Conservation (phyloP, 1,139 yeast genomes). For the Meyerozyma guilliermondii region DNA sequence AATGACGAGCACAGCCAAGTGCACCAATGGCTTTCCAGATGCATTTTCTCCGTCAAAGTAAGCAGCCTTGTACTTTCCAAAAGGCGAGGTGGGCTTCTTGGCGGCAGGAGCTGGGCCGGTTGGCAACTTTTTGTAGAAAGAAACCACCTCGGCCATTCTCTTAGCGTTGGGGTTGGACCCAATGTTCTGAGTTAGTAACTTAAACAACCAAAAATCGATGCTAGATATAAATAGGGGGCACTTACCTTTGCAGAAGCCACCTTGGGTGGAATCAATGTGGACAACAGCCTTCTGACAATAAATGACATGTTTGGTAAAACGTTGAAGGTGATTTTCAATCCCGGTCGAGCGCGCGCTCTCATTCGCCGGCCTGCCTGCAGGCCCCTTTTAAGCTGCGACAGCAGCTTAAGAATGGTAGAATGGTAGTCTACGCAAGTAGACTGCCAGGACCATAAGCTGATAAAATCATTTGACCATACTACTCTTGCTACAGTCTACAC, state of each 20-base stretch:
- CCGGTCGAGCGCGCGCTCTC: slow-evolving; percentile 9
- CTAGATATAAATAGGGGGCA: no score
- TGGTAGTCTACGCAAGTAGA: no score
- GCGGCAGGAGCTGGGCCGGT: slow-evolving; percentile 83
- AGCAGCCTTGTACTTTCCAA: slow-evolving; percentile 74
- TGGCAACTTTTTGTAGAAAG: slow-evolving; percentile 94
- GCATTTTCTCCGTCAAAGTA: slow-evolving; percentile 77
- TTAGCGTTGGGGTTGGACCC: slow-evolving; percentile 95
- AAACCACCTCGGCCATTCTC: slow-evolving; percentile 93
- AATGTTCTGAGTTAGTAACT: slow-evolving; percentile 57
- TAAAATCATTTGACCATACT: no score
- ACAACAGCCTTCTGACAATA: slow-evolving; percentile 86
- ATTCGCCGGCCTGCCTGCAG: slow-evolving; percentile 11
- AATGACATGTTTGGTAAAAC: slow-evolving; percentile 54
- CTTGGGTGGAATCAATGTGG: slow-evolving; percentile 98
- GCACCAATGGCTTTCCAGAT: slow-evolving; percentile 76
- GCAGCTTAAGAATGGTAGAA: no score
- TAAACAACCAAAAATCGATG: no score
- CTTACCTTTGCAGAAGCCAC: slow-evolving; percentile 91
- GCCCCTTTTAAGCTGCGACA: no score
- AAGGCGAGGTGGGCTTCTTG: slow-evolving; percentile 63
- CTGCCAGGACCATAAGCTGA: no score
- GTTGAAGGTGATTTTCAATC: slow-evolving; percentile 2
- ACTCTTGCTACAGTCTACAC: no score
- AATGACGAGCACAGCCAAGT: slow-evolving; percentile 67